These are phyloP conservation scores for Microdochium nivale DNA, from an alignment of 2,329 filamentous ascomycete species.

Conservation along the genomic window DNA sequence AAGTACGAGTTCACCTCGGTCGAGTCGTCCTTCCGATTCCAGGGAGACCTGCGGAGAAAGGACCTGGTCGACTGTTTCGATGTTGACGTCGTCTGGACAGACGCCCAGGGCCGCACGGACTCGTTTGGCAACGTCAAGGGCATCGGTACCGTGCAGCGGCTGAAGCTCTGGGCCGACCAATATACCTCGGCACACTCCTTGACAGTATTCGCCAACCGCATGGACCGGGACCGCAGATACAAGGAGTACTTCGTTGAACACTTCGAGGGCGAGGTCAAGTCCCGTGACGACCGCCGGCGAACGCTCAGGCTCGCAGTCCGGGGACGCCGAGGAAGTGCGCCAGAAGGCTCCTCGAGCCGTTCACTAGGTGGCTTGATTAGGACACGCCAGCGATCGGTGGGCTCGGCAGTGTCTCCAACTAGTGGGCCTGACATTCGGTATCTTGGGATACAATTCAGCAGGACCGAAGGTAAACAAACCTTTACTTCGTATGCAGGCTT, in stretches of 20 bases:
- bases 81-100: conserved; percentile 43
- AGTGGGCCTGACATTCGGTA: conserved; percentile 34
- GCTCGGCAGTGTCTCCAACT: conserved; percentile 7
- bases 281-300: conserved; percentile 34
- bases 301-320: conserved; percentile 33
- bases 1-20: conserved; percentile 42
- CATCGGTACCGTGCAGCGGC: conserved; percentile 40
- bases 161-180: conserved; percentile 43
- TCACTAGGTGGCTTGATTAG: conserved; percentile 1
- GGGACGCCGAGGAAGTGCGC: conserved; percentile 29
- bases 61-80: conserved; percentile 43
- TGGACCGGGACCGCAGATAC: conserved; percentile 32
- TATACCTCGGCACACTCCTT: conserved; percentile 38
- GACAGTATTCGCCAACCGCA: conserved; percentile 37
- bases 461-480: conserved; percentile 29
- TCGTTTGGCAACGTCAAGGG: conserved; percentile 40
- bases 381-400: neutral
- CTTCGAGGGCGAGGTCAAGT: conserved; percentile 38
- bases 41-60: conserved; percentile 37
- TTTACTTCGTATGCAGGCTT: conserved; percentile 2
- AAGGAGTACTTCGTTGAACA: conserved; percentile 38
- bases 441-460: conserved; percentile 40
- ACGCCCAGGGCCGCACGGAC: conserved; percentile 38
- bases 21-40: conserved; percentile 37
- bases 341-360: conserved; percentile 21